Evolutionary conservation across 2,329 filamentous ascomycete species (phyloP).

Genomic region (Emergomyces africanus): DNA sequence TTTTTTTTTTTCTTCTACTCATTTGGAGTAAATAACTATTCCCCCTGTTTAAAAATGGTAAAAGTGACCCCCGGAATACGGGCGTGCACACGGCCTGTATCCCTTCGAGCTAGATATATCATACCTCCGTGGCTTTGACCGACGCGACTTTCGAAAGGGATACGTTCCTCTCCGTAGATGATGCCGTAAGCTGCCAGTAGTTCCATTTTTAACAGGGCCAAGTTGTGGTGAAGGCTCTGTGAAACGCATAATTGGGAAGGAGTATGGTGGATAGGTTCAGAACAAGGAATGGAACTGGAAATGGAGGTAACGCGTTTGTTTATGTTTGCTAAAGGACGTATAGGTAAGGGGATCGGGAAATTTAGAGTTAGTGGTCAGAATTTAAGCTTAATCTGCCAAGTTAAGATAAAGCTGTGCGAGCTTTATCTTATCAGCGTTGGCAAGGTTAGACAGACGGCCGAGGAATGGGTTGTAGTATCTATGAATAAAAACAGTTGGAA

Average conservation of each 20-base stretch:
- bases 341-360: background rate
- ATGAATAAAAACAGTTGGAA: background rate
- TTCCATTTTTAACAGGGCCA: background rate
- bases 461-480: too few relatives aligned
- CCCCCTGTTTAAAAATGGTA: too few relatives aligned
- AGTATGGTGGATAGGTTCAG: background rate
- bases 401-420: too few relatives aligned
- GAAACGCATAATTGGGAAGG: background rate
- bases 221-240: background rate
- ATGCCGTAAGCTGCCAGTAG: background rate
- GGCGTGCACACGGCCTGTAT: background rate
- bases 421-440: background rate
- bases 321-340: too few relatives aligned
- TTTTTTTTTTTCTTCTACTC: background rate
- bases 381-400: background rate
- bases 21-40: background rate
- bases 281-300: background rate
- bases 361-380: background rate
- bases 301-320: background rate
- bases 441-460: too few relatives aligned
- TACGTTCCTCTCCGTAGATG: slow-evolving; percentile 9
- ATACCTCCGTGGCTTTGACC: slow-evolving; percentile 15
- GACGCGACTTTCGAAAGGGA: slow-evolving; percentile 12
- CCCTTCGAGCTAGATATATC: background rate
- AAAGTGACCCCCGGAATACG: too few relatives aligned